These are phyloP conservation scores for Exophiala bonariae DNA, from an alignment of 2,329 filamentous ascomycete genomes.

Conservation along the genomic window DNA sequence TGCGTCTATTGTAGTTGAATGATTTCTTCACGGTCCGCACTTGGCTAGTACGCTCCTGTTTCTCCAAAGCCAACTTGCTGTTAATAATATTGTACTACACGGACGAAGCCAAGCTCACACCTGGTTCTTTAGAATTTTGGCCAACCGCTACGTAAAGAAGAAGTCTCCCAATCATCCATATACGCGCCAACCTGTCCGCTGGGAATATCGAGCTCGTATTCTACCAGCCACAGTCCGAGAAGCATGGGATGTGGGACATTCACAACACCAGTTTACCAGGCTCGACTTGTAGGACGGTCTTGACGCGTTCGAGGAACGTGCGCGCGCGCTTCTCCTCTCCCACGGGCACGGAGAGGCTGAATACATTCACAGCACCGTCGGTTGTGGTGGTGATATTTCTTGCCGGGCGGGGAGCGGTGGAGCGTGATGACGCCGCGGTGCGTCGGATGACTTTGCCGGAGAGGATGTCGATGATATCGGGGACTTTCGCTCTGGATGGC, in stretches of 20 bases:
- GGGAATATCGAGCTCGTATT: no score
- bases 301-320: conserved; percentile 82
- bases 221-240: not conserved
- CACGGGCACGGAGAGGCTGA: conserved; percentile 76
- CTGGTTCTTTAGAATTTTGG: no score
- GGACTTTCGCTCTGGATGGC: conserved; percentile 43
- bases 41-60: no score
- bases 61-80: no score
- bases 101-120: no score
- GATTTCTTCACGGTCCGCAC: no score
- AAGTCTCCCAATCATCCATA: no score
- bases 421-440: conserved; percentile 23
- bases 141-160: no score
- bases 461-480: conserved; percentile 83
- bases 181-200: no score
- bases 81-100: no score
- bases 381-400: conserved; percentile 47
- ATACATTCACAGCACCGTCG: conserved; percentile 67
- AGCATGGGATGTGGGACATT: not conserved
- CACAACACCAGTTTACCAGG: conserved; percentile 70
- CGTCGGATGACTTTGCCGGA: conserved; percentile 47
- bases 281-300: conserved; percentile 77
- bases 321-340: conserved; percentile 79
- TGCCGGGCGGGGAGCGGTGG: not conserved
- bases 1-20: no score